phyloP scores from a whole-genome alignment of 2,329 filamentous ascomycete species.

The Cladosporium sp. region DNA sequence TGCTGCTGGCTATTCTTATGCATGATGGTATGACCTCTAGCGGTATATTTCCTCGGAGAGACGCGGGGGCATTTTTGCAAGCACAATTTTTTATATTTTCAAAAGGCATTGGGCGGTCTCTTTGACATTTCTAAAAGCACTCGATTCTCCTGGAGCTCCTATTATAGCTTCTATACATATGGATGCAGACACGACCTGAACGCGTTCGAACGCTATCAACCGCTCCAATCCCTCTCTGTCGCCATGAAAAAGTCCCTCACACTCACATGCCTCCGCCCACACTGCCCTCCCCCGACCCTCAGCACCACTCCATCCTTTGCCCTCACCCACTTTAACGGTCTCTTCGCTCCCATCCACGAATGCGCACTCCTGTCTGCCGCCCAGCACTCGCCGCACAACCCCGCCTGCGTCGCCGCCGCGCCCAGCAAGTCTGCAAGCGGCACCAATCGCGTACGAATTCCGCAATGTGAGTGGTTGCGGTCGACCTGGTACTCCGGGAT shows the following conservation, averaged over 20 bases:
- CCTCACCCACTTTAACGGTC: constrained; percentile 38
- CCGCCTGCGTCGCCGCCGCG: constrained; percentile 35
- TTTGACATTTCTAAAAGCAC: no score
- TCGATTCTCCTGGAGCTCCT: no score
- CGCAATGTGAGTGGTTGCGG: constrained; percentile 66
- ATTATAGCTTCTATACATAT: no score
- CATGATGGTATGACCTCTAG: no score
- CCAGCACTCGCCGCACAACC: constrained; percentile 44
- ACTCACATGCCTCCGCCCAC: constrained; percentile 20
- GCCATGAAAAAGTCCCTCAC: constrained; percentile 29
- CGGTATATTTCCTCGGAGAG: no score
- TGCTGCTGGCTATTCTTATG: no score
- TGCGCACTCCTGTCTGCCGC: constrained; percentile 32
- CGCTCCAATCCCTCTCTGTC: constrained; percentile 26
- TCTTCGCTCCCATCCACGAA: constrained; percentile 41
- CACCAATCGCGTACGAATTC: constrained; percentile 58
- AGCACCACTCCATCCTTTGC: constrained; percentile 17
- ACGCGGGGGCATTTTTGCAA: no score
- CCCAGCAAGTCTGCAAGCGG: constrained; percentile 61
- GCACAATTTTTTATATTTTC: no score
- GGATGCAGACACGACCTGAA: no score
- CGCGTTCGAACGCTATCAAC: no score
- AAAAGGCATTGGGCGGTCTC: no score
- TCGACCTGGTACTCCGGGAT: constrained; percentile 69
- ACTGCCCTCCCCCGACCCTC: constrained; percentile 17